Conservation (phyloP, 108 stramenopile genomes). For the Skeletonema costatum region DNA sequence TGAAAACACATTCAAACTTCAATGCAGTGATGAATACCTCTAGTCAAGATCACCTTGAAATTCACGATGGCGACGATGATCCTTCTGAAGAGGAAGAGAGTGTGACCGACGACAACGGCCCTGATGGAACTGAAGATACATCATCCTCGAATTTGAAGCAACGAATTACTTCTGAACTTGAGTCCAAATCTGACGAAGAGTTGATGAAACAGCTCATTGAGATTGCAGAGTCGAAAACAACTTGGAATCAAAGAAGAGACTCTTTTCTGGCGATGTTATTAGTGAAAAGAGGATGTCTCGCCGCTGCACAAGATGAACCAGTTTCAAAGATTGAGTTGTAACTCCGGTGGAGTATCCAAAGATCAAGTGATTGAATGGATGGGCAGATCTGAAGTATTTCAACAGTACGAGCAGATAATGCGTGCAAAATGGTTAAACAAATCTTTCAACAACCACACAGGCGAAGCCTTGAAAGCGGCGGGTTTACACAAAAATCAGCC, state of each 20-base stretch:
- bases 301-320: not conserved
- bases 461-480: not conserved
- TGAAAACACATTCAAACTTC: not conserved
- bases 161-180: not conserved
- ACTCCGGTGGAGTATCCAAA: not conserved
- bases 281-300: not conserved
- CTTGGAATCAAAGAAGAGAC: not conserved
- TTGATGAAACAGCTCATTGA: not conserved
- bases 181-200: not conserved
- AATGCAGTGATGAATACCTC: not conserved
- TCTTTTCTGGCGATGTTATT: not conserved
- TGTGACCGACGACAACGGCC: constrained; percentile 39
- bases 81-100: not conserved
- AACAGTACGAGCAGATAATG: not conserved
- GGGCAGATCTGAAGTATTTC: not conserved
- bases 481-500: not conserved
- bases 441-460: not conserved
- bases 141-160: not conserved
- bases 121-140: not conserved
- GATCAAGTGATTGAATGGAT: not conserved
- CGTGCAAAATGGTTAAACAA: not conserved
- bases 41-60: not conserved
- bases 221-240: not conserved
- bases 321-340: not conserved
- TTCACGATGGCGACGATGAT: not conserved